Percentiles rank a stretch among this genome's conserved stretches.
Conservation (phyloP, 371 early-diverging fungal species). For the Lichtheimia corymbifera region DNA sequence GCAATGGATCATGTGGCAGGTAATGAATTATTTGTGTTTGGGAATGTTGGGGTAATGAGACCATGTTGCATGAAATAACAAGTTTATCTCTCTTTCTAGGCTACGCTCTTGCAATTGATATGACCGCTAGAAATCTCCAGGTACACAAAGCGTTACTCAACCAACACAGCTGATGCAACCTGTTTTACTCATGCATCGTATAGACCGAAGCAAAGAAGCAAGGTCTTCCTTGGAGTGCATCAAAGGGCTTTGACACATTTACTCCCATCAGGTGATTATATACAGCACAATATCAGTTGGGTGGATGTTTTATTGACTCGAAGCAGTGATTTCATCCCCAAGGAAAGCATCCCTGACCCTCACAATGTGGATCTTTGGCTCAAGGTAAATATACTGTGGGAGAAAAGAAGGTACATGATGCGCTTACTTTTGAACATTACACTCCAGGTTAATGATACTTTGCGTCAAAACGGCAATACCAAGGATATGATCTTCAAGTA, state of each 20-base stretch:
- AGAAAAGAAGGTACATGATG: not conserved
- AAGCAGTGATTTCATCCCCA: conserved; percentile 77
- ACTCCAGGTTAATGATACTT: conserved; percentile 64
- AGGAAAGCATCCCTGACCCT: conserved; percentile 68
- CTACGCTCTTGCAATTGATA: conserved; percentile 89
- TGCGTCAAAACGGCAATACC: conserved; percentile 84
- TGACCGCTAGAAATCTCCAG: conserved; percentile 91
- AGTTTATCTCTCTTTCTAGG: conserved; percentile 44
- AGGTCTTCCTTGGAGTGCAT: conserved; percentile 89
- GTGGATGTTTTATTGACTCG: not conserved
- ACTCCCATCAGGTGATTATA: conserved; percentile 77
- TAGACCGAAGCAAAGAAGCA: conserved; percentile 80
- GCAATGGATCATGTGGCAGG: conserved; percentile 73
- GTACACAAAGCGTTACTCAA: conserved; percentile 15
- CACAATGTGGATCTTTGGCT: conserved; percentile 79
- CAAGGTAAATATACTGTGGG: conserved; percentile 49
- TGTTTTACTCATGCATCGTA: not conserved
- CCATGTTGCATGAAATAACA: not conserved
- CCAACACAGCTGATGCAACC: not conserved
- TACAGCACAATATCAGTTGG: no score
- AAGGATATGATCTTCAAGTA: conserved; percentile 91
- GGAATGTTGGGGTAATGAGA: not conserved
- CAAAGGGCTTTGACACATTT: conserved; percentile 96
- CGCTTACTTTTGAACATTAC: not conserved
- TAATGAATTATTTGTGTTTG: conserved; percentile 12